Evolutionary conservation across 148 eudicot genomes (phyloP), one percentile per base, ranked within the genome.

Genomic region (Nyssa sinensis): DNA sequence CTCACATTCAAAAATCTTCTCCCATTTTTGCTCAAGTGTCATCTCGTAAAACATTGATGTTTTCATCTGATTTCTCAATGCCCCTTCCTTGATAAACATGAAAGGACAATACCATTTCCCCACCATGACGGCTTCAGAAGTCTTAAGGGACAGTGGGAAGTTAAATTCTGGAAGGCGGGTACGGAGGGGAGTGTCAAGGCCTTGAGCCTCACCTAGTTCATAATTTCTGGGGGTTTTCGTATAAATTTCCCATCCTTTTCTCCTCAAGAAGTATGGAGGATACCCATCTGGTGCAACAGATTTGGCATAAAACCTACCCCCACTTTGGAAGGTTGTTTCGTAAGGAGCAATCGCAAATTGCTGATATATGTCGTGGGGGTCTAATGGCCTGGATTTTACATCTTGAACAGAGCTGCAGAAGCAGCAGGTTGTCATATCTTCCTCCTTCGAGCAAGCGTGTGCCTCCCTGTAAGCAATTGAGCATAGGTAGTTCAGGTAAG

Each of bases 101-200:
- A 91, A 91, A 14, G 98, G 97, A 29, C 84, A 74, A 37, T 84
- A 88, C 98, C 98, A 89, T 53, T 86, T 93, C 25, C 94, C 98
- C 9, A 93, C 88, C 8, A 84, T 76, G 57, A 81, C 62, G 0
- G 90, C 59, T 17, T 74, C 39, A 1, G 86, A 84, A 32, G 25
- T 32, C 59, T 83, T 82, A n/a, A n/a, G n/a, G n/a, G n/a, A n/a
- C n/a, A n/a, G 31, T 10, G 86, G 73, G 33, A 80, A 81, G 28
- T 75, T 68, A 33, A 86, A 81, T 19, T 76, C 80, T 12, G 91
- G 97, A 63, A 88, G 84, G 39, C 63, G 80, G 28, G 80, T 79
- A 2, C 97, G 87, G 3, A 88, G 90, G 53, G 80, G 17, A 13
- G 78, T 16, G 59, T 92, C 74, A 4, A 88, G 41, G 19, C 98